Evolutionary conservation across 495 filamentous ascomycete genomes (phyloP).

Genomic region (Evernia prunastri): DNA sequence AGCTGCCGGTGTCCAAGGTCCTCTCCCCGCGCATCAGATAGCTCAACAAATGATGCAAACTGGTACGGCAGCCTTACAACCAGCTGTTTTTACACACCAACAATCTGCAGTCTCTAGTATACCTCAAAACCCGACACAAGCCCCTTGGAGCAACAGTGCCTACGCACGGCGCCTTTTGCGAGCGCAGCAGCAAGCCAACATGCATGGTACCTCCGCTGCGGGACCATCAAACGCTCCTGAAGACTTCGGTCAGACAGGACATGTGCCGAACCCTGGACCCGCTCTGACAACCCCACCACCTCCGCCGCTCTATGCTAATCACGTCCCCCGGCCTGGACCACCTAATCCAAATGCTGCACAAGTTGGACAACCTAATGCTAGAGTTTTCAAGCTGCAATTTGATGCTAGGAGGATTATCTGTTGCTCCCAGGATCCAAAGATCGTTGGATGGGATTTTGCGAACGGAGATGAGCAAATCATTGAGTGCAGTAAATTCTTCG

Average conservation of each 20-base stretch:
- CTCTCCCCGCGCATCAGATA: constrained; percentile 20
- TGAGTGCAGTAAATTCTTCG: constrained; percentile 73
- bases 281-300: constrained; percentile 12
- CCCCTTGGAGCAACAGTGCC: constrained; percentile 1
- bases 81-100: constrained; percentile 2
- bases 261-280: constrained; percentile 11
- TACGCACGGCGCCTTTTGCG: constrained; percentile 5
- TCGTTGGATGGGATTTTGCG: constrained; percentile 98
- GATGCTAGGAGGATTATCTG: constrained; percentile 91
- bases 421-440: constrained; percentile 81
- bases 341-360: constrained; percentile 13
- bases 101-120: neutral
- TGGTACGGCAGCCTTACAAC: neutral
- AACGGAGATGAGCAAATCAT: constrained; percentile 79
- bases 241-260: neutral
- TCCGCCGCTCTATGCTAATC: constrained; percentile 10
- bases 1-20: neutral
- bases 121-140: constrained; percentile 1
- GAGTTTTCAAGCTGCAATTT: constrained; percentile 98
- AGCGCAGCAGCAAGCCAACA: constrained; percentile 13
- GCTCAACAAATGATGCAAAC: constrained; percentile 19
- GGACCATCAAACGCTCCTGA: neutral
- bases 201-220: neutral
- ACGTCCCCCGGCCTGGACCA: constrained; percentile 3
- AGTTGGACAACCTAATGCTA: constrained; percentile 43